phyloP scores from a whole-genome alignment of 2,329 filamentous ascomycete genomes.

The Ilyonectria mors-panacis region DNA sequence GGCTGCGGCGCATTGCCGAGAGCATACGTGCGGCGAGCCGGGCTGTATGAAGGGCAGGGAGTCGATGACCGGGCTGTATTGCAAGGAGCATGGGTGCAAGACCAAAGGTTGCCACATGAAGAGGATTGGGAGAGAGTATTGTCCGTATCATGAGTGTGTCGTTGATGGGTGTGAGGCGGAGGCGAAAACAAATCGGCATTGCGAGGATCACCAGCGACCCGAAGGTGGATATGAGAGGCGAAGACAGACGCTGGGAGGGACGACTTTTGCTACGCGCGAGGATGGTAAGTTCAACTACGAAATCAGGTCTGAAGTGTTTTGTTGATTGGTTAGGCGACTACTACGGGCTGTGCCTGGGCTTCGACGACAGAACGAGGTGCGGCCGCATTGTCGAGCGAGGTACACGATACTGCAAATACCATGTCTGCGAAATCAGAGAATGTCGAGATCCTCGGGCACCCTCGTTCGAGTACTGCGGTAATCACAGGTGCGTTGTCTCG shows the following conservation, averaged over 20 bases:
- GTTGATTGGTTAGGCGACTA: slow-evolving; percentile 25
- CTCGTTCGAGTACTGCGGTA: slow-evolving; percentile 37
- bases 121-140: slow-evolving; percentile 41
- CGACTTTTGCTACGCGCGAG: slow-evolving; percentile 37
- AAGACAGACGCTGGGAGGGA: slow-evolving; percentile 31
- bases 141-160: slow-evolving; percentile 47
- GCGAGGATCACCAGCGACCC: slow-evolving; percentile 40
- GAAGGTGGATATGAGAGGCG: slow-evolving; percentile 23
- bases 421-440: slow-evolving; percentile 43
- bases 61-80: slow-evolving; percentile 32
- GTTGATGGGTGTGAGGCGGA: slow-evolving; percentile 45
- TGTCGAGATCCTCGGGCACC: slow-evolving; percentile 36
- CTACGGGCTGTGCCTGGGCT: slow-evolving; percentile 27
- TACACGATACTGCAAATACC: slow-evolving; percentile 36
- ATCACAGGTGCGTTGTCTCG: slow-evolving; percentile 36
- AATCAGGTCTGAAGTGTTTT: not conserved
- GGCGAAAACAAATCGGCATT: slow-evolving; percentile 39
- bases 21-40: slow-evolving; percentile 47
- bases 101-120: slow-evolving; percentile 41
- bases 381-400: slow-evolving; percentile 26
- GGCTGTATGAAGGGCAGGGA: slow-evolving; percentile 43
- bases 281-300: slow-evolving; percentile 42
- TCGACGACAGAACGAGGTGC: slow-evolving; percentile 30
- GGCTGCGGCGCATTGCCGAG: slow-evolving; percentile 40
- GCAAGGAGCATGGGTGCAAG: slow-evolving; percentile 48